A percentile compares a stretch with the other conserved stretches of the same genome.
These are phyloP conservation scores for Casuarina glauca DNA, from an alignment of 306 rosid species.

Conservation along the genomic window DNA sequence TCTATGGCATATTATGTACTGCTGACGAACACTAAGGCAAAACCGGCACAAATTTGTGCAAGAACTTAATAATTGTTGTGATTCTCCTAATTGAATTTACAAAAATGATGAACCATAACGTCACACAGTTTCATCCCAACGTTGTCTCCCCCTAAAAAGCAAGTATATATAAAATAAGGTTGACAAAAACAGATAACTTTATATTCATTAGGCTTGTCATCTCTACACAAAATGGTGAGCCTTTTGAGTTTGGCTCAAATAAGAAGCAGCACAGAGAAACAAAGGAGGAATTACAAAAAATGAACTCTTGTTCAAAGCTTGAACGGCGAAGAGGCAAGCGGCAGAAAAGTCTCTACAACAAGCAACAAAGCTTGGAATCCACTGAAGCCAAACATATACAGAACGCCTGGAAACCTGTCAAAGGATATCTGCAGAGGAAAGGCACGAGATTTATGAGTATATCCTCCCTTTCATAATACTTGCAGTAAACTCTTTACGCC, in stretches of 20 bases:
- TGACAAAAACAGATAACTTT: too few relatives aligned
- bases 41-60: too few relatives aligned
- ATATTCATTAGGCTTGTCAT: background rate
- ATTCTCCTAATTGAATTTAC: too few relatives aligned
- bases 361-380: constrained; percentile 87
- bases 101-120: too few relatives aligned
- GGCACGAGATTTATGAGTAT: constrained; percentile 15
- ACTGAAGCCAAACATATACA: constrained; percentile 86
- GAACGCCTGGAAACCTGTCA: constrained; percentile 97
- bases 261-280: background rate
- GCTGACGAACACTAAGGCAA: too few relatives aligned
- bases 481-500: background rate
- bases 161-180: too few relatives aligned
- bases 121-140: too few relatives aligned
- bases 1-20: too few relatives aligned
- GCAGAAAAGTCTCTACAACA: constrained; percentile 36
- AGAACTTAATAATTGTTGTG: too few relatives aligned
- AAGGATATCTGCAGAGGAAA: constrained; percentile 65
- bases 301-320: constrained; percentile 53
- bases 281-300: background rate
- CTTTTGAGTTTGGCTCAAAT: background rate
- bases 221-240: background rate
- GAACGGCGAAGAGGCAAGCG: constrained; percentile 33
- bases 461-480: background rate
- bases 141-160: too few relatives aligned